phyloP scores from a whole-genome alignment of 306 rosid species.

The Rosa chinensis region DNA sequence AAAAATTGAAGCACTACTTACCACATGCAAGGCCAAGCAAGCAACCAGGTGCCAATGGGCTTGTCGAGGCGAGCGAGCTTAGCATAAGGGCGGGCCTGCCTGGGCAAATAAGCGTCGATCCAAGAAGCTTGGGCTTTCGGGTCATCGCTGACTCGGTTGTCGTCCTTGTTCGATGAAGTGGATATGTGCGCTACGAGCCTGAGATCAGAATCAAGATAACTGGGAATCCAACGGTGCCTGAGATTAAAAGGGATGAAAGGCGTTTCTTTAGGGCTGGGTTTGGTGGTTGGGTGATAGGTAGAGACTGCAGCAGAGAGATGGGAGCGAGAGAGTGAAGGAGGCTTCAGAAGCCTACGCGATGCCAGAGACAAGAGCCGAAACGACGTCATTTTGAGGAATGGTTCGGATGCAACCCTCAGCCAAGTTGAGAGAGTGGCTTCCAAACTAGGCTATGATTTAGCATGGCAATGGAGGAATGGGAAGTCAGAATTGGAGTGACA shows the following conservation, averaged over 20 bases:
- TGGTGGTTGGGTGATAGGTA: constrained; percentile 22
- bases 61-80: constrained; percentile 89
- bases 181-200: constrained; percentile 42
- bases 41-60: constrained; percentile 95
- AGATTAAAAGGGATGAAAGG: background rate
- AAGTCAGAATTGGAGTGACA: too few species aligned
- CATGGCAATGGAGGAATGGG: too few species aligned
- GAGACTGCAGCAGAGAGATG: constrained; percentile 7
- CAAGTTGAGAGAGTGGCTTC: too few species aligned
- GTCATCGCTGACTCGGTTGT: constrained; percentile 15
- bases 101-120: constrained; percentile 69
- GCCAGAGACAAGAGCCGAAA: constrained; percentile 29
- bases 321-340: constrained; percentile 31
- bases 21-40: constrained; percentile 85
- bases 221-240: constrained; percentile 5
- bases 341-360: constrained; percentile 40
- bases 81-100: constrained; percentile 67
- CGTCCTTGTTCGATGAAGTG: constrained; percentile 42
- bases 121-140: constrained; percentile 42
- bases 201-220: constrained; percentile 21
- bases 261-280: background rate
- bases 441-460: too few species aligned
- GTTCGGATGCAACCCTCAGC: too few species aligned
- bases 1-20: background rate
- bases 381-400: constrained; percentile 26